Percentiles rank a stretch among this genome's conserved stretches.
phyloP scores from a whole-genome alignment of 1,139 yeast genomes.

The Torulaspora pretoriensis region DNA sequence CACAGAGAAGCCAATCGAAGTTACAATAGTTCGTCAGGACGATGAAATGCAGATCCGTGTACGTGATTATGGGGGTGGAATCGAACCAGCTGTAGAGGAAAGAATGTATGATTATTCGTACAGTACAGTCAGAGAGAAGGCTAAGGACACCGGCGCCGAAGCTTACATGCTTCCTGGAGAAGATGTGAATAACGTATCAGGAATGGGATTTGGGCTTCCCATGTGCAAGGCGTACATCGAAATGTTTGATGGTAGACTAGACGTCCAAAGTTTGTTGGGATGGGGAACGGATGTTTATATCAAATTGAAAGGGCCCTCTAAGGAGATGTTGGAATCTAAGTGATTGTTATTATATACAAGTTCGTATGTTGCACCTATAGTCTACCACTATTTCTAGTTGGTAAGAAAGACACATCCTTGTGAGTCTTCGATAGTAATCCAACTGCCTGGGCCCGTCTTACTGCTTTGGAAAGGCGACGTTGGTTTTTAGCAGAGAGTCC shows the following conservation, averaged over 20 bases:
- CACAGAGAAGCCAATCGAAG: conserved; percentile 56
- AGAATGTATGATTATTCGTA: conserved; percentile 83
- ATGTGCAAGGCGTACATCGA: conserved; percentile 70
- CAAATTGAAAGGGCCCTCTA: conserved; percentile 39
- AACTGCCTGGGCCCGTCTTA: conserved; percentile 63
- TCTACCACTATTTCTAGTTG: conserved; percentile 32
- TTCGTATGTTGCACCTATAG: conserved; percentile 6
- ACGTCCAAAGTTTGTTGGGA: conserved; percentile 75
- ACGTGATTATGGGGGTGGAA: conserved; percentile 88
- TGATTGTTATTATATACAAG: conserved; percentile 6
- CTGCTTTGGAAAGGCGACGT: conserved; percentile 58
- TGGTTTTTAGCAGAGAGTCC: conserved; percentile 61
- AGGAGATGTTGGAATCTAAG: conserved; percentile 15
- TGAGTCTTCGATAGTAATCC: conserved; percentile 65
- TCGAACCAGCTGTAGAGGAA: conserved; percentile 57
- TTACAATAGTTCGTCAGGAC: conserved; percentile 53
- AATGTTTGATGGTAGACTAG: conserved; percentile 70
- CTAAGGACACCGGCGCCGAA: conserved; percentile 33
- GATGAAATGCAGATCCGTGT: conserved; percentile 57
- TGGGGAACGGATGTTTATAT: conserved; percentile 80
- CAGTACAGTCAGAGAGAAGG: conserved; percentile 51
- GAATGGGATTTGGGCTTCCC: conserved; percentile 95
- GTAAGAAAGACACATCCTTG: conserved; percentile 47
- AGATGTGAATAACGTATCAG: conserved; percentile 76
- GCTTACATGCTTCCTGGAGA: conserved; percentile 68